Conservation (phyloP, 805 yeast genomes). For the Ogataea chonburiensis region DNA sequence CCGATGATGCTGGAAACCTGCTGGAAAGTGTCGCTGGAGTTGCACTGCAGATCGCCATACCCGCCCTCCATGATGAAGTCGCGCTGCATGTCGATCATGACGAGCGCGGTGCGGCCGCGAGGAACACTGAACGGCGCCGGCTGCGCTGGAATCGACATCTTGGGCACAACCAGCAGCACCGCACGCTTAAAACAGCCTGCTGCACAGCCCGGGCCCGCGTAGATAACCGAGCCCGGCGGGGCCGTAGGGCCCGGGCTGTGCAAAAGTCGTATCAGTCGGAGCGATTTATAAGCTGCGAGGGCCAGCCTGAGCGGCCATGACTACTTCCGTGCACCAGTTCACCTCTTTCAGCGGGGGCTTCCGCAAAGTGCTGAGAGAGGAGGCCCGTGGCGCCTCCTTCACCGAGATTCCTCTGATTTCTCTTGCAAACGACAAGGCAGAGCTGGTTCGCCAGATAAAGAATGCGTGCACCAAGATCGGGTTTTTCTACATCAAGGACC, state of each 20-base stretch:
- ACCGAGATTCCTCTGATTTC: constrained; percentile 22
- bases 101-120: constrained; percentile 25
- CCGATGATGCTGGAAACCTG: constrained; percentile 24
- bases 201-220: too few relatives aligned
- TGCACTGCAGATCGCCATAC: constrained; percentile 26
- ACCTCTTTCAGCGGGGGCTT: constrained; percentile 19
- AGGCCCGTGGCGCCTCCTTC: constrained; percentile 17
- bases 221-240: constrained; percentile 9
- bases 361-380: constrained; percentile 15
- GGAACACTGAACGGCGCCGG: constrained; percentile 14
- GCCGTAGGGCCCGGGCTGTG: constrained; percentile 5
- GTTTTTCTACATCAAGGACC: constrained; percentile 34
- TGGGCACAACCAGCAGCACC: neutral
- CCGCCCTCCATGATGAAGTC: constrained; percentile 33
- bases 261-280: too few relatives aligned
- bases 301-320: too few relatives aligned
- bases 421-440: constrained; percentile 9
- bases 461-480: constrained; percentile 26
- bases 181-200: too few relatives aligned
- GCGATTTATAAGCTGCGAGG: too few relatives aligned
- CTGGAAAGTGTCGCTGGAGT: constrained; percentile 10
- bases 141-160: constrained; percentile 4
- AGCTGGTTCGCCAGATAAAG: constrained; percentile 14
- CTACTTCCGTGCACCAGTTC: constrained; percentile 11
- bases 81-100: constrained; percentile 36